Evolutionary conservation across 164 flowering plant genomes (phyloP).

Genomic region (Chimonanthus praecox): DNA sequence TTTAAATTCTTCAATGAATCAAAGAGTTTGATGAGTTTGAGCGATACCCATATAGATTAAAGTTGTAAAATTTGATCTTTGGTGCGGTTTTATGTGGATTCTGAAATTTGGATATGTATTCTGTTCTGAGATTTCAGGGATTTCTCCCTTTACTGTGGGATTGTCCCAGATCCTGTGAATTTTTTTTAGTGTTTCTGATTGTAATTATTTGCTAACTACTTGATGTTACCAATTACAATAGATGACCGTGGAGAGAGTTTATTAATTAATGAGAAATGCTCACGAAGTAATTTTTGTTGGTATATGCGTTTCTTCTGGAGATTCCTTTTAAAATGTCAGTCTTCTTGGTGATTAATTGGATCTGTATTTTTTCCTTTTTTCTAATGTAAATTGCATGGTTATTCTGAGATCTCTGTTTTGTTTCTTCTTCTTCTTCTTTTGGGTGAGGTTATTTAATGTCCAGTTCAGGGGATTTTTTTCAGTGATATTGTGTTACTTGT

Average conservation of each 20-base stretch:
- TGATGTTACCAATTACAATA: not conserved
- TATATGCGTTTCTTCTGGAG: not conserved
- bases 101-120: not conserved
- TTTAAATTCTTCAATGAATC: not conserved
- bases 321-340: too few species aligned
- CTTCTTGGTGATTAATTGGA: too few species aligned
- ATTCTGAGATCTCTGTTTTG: too few species aligned
- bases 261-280: not conserved
- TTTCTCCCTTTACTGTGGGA: not conserved
- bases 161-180: not conserved
- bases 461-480: too few species aligned
- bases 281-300: not conserved
- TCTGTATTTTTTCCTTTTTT: too few species aligned
- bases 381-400: too few species aligned
- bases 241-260: not conserved
- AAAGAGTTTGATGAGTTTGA: not conserved
- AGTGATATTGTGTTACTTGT: too few species aligned
- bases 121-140: not conserved
- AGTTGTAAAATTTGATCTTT: not conserved
- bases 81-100: not conserved
- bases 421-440: too few species aligned
- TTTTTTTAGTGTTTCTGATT: not conserved
- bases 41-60: not conserved
- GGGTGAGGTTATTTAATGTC: too few species aligned
- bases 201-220: not conserved